Evolutionary conservation across 805 yeast species (phyloP), one percentile per base, ranked within the genome.

Genomic region (Nakazawaea holstii): DNA sequence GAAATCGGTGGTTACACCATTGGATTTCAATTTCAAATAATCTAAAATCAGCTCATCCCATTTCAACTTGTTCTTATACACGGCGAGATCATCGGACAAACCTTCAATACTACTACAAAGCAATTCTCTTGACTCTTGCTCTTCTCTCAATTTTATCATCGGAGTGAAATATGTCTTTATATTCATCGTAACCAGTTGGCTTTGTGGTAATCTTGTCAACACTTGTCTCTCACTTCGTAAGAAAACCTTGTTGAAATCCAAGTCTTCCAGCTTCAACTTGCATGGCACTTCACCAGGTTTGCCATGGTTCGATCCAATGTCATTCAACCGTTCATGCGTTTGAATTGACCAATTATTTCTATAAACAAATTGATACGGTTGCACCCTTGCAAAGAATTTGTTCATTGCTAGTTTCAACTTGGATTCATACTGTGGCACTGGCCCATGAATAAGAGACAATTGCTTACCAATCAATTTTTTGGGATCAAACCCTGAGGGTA

Each of bases 401-500:
- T 73, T 74, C 88, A 83, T 83, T 20, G 82, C 72, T 6, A 70
- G 56, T 55, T 73, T 68, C 35, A 83, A 64, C 50, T 77, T 70
- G 15, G 70, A 65, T 50, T 67, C 60, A 54, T 83, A 83, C 53
- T 76, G 75, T 1, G 88, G 89, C 1, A 82, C 87, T 0, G 86
- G 86, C 4, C 66, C 72, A 55, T 83, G 89, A 49, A 83, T 73
- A 39, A 62, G 66, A 0, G 81, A 72, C 20, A 82, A 62, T 1
- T 80, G 76, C 53, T 69, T 60, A 17, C 40, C 40, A 8, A 35
- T 7, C n/a, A 43, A 24, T 5, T 17, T 20, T 6, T 35, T 28
- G 4, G 92, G 91, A 55, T 80, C 79, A 60, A 86, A 86, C 1
- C 92, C 92, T 1, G 84, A 79, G 0, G 92, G 88, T 53, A 82